Conservation (phyloP, 2,329 filamentous ascomycete species). For the Bertia moriformis region DNA sequence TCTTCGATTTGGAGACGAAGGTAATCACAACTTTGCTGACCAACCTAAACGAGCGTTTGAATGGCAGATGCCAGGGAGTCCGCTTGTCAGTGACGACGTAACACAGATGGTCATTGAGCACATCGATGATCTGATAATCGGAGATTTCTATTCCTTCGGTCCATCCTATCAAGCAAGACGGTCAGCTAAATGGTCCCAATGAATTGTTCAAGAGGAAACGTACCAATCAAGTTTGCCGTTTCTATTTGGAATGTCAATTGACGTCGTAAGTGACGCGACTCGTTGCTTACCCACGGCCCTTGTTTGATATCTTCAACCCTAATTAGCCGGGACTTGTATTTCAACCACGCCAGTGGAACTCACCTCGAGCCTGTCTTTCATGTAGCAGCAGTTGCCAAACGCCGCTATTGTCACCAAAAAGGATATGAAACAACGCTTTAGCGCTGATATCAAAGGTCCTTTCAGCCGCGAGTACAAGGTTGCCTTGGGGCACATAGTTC, state of each 20-base stretch:
- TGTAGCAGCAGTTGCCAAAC: slow-evolving; percentile 56
- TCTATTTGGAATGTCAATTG: slow-evolving; percentile 48
- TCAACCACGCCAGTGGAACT: slow-evolving; percentile 19
- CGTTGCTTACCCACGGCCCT: slow-evolving; percentile 44
- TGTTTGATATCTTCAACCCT: slow-evolving; percentile 37
- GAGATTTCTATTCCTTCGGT: slow-evolving; percentile 29
- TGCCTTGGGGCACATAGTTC: slow-evolving; percentile 47
- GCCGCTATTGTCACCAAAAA: slow-evolving; percentile 60
- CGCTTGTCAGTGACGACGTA: slow-evolving; percentile 16
- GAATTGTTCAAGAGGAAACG: too few species aligned
- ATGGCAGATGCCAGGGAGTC: slow-evolving; percentile 45
- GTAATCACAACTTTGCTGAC: slow-evolving; percentile 60
- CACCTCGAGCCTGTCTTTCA: slow-evolving; percentile 33
- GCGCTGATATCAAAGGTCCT: slow-evolving; percentile 52
- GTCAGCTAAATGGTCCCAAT: too few species aligned
- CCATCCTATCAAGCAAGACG: too few species aligned
- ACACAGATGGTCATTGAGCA: slow-evolving; percentile 33
- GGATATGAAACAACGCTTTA: slow-evolving; percentile 58
- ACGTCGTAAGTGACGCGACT: slow-evolving; percentile 37
- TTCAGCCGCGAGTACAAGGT: slow-evolving; percentile 41
- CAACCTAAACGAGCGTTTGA: slow-evolving; percentile 43
- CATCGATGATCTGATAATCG: slow-evolving; percentile 56
- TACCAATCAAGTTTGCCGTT: slow-evolving; percentile 22
- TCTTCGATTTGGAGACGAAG: slow-evolving; percentile 52
- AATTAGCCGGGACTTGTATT: not conserved